Evolutionary conservation across 345 rosid genomes (phyloP).

Genomic region (Draba incana): DNA sequence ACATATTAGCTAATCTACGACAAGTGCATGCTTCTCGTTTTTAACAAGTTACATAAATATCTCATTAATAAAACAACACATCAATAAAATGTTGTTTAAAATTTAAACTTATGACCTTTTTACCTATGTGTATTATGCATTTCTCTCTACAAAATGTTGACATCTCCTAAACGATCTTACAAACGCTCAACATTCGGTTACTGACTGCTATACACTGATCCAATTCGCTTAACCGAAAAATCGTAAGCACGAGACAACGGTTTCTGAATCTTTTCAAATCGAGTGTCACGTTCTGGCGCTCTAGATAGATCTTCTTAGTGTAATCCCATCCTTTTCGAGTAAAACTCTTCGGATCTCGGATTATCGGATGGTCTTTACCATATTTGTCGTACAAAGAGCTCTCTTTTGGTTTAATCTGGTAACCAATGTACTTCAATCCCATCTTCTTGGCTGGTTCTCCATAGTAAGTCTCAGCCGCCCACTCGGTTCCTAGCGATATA

Average conservation of each 20-base stretch:
- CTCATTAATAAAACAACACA: no score
- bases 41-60: no score
- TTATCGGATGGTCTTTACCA: slow-evolving; percentile 57
- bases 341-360: slow-evolving; percentile 59
- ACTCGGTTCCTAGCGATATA: slow-evolving; percentile 78
- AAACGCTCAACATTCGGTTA: slow-evolving; percentile 3
- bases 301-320: slow-evolving; percentile 75
- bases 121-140: no score
- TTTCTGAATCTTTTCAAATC: slow-evolving; percentile 56
- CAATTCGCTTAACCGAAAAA: slow-evolving; percentile 23
- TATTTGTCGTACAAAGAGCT: slow-evolving; percentile 66
- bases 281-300: slow-evolving; percentile 60
- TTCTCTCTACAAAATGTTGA: not conserved
- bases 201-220: not conserved
- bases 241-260: slow-evolving; percentile 55
- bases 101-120: no score
- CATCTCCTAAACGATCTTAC: not conserved
- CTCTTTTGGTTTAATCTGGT: slow-evolving; percentile 61
- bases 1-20: slow-evolving; percentile 70
- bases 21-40: no score
- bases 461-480: slow-evolving; percentile 80
- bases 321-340: slow-evolving; percentile 69
- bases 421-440: slow-evolving; percentile 62
- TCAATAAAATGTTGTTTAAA: no score
- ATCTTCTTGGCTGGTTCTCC: slow-evolving; percentile 75